Percentiles rank a stretch among this genome's conserved stretches.
phyloP scores from a whole-genome alignment of 1,284 basidiomycete species.

The Apiotrichum gracile region DNA sequence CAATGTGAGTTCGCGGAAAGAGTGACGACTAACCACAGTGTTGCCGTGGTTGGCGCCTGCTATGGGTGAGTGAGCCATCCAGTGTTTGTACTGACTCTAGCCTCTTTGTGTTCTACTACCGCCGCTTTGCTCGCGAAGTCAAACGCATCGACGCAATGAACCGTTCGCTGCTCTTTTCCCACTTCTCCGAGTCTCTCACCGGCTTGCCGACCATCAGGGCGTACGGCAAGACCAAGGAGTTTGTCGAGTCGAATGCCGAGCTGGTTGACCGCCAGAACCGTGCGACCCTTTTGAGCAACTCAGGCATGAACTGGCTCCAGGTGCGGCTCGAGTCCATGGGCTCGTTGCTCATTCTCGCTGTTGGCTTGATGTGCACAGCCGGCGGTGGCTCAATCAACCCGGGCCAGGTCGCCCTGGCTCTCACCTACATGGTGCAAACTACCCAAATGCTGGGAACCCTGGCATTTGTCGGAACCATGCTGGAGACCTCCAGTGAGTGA shows the following conservation, averaged over 20 bases:
- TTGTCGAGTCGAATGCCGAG: constrained; percentile 62
- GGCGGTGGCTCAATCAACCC: constrained; percentile 56
- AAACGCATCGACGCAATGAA: constrained; percentile 56
- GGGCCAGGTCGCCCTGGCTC: constrained; percentile 63
- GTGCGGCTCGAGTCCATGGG: constrained; percentile 71
- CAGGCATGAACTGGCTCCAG: constrained; percentile 60
- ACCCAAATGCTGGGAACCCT: constrained; percentile 54
- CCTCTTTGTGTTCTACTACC: constrained; percentile 58
- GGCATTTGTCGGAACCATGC: constrained; percentile 56
- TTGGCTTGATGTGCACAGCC: constrained; percentile 50
- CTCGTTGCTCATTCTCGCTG: constrained; percentile 59
- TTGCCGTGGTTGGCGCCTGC: not conserved
- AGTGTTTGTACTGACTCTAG: not conserved
- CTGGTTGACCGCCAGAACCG: constrained; percentile 71
- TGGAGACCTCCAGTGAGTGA: constrained; percentile 51
- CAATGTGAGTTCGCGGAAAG: constrained; percentile 5
- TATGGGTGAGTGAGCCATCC: not conserved
- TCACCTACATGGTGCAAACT: constrained; percentile 57
- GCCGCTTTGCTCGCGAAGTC: constrained; percentile 72
- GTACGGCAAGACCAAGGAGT: constrained; percentile 59
- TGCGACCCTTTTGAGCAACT: constrained; percentile 51
- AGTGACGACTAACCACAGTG: not conserved
- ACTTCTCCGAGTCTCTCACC: constrained; percentile 70
- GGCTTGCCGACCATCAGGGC: constrained; percentile 71
- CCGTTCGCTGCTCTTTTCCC: constrained; percentile 66